These are phyloP conservation scores for Mortierella sp. DNA, from an alignment of 371 early-diverging fungal species.

Conservation along the genomic window DNA sequence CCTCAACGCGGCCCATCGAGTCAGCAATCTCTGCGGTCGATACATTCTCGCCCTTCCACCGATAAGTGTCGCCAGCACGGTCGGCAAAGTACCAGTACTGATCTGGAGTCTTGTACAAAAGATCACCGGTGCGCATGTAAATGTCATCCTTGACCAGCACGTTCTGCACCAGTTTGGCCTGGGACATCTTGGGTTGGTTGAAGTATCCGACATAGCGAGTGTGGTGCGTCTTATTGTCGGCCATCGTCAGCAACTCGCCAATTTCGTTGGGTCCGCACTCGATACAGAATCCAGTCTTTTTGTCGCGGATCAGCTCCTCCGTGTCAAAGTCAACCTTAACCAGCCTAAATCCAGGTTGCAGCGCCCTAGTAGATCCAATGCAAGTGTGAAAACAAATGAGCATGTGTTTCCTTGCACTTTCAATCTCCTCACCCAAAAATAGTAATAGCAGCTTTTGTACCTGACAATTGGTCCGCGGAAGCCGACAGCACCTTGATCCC, in stretches of 20 bases:
- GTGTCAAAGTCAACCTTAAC: constrained; percentile 45
- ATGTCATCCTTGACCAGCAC: constrained; percentile 60
- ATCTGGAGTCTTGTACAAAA: constrained; percentile 66
- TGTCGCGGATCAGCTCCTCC: constrained; percentile 44
- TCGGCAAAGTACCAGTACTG: constrained; percentile 77
- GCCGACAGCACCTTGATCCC: constrained; percentile 66
- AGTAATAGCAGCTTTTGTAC: neutral
- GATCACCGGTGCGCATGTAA: constrained; percentile 79
- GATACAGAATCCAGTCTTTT: constrained; percentile 53
- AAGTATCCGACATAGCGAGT: constrained; percentile 45
- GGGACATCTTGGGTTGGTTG: constrained; percentile 40
- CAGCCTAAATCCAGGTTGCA: constrained; percentile 21
- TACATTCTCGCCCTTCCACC: constrained; percentile 81
- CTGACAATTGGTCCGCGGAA: constrained; percentile 58
- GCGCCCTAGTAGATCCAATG: neutral
- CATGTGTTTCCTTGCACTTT: neutral
- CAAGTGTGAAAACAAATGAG: neutral
- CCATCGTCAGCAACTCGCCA: constrained; percentile 47
- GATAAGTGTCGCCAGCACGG: constrained; percentile 81
- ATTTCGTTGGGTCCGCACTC: constrained; percentile 41
- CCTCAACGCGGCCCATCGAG: constrained; percentile 66
- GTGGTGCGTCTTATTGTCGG: constrained; percentile 34
- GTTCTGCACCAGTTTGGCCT: constrained; percentile 38
- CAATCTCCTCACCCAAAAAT: neutral
- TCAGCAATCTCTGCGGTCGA: constrained; percentile 76